Evolutionary conservation across 768 basidiomycete genomes (phyloP), one percentile per base, ranked within the genome.

Genomic region (Macrocybe gigantea): DNA sequence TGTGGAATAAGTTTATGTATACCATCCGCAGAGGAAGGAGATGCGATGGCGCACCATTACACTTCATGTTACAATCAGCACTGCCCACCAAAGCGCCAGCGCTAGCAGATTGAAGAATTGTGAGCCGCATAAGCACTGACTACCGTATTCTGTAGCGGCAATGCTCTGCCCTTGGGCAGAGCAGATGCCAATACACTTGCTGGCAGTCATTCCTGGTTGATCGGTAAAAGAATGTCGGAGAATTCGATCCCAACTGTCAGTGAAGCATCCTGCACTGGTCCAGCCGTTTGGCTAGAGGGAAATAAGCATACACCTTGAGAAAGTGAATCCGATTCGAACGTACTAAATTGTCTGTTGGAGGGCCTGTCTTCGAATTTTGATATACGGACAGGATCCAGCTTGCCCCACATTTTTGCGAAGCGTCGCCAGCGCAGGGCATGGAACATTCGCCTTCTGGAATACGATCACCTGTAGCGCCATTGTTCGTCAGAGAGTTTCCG

Each of bases 51-150:
- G n/a, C 42, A 70, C 69, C 68, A 44, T 38, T 49, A 46, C 70
- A 70, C 36, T 58, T 48, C 42, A 60, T 57, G 49, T 53, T 60
- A 38, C 70, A 71, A 41, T 65, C 53, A 1, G 43, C 47, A 14
- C 22, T 22, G 53, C 33, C 39, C 6, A 55, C 50, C 5, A 48
- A 14, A 36, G 53, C 48, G 36, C 67, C 60, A 7, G 49, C 49
- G 5, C 58, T 59, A 38, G 49, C 49, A 5, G 60, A 54, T 44
- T 59, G 54, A 44, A 53, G 29, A 67, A 31, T 41, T 60, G 50
- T 5, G 59, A 57, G 15, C 66, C 68, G 49, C 70, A 71, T 47
- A 60, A 64, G 47, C 69, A 70, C 47, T 71, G 61, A 6, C 43
- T 47, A 4, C 66, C 67, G 44, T 64, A 59, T 42, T 70, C 64